Percentiles rank a stretch among this genome's conserved stretches.
These are phyloP conservation scores for Lipomyces lipofer DNA, from an alignment of 805 yeast species.

Conservation along the genomic window DNA sequence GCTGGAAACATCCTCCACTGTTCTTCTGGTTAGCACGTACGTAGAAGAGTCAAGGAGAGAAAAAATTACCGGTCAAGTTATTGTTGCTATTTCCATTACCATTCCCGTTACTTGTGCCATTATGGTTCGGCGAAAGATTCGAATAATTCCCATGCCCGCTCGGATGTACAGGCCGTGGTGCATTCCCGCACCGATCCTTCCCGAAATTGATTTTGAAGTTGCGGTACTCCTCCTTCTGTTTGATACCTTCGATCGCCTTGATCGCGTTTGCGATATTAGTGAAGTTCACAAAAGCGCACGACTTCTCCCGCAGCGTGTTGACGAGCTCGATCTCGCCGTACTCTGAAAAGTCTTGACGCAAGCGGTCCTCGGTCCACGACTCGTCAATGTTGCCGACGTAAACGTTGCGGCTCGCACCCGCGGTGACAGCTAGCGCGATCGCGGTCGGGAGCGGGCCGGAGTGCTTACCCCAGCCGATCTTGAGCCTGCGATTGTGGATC, in stretches of 20 bases:
- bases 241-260: constrained; percentile 87
- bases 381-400: constrained; percentile 74
- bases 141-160: background rate
- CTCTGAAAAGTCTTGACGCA: constrained; percentile 70
- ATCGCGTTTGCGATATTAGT: constrained; percentile 90
- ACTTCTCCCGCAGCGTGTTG: constrained; percentile 77
- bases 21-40: too few species aligned
- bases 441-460: constrained; percentile 89
- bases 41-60: background rate
- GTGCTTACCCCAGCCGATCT: constrained; percentile 98
- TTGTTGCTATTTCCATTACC: background rate
- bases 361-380: constrained; percentile 50
- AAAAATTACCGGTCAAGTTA: background rate
- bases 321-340: constrained; percentile 96
- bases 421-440: constrained; percentile 81
- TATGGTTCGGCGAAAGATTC: too few species aligned
- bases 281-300: constrained; percentile 89
- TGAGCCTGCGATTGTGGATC: constrained; percentile 80
- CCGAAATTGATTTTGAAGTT: constrained; percentile 85
- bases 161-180: constrained; percentile 55
- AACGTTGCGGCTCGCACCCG: constrained; percentile 92
- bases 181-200: constrained; percentile 92
- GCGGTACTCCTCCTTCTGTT: constrained; percentile 61
- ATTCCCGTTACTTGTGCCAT: background rate
- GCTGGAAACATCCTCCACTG: background rate